Conservation (phyloP, 106 monocot species). For the Apostasia shenzhenica region DNA sequence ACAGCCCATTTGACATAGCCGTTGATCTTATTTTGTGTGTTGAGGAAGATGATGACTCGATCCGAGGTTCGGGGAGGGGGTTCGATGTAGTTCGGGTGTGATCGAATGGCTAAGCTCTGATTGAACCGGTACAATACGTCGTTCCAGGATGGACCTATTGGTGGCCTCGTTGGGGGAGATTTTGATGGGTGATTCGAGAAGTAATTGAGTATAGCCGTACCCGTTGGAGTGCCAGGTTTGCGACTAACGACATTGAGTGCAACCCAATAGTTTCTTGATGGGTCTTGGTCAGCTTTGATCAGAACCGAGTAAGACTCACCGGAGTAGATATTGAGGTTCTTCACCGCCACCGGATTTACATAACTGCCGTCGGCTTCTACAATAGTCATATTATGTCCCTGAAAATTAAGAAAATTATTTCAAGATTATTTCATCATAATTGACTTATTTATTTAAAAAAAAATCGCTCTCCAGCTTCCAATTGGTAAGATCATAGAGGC, state of each 20-base stretch:
- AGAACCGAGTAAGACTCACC: conserved; percentile 93
- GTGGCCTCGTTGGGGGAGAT: conserved; percentile 26
- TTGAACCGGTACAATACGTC: conserved; percentile 37
- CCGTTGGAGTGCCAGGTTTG: conserved; percentile 43
- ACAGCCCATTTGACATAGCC: conserved; percentile 51
- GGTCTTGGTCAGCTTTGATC: conserved; percentile 54
- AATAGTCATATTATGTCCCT: conserved; percentile 78
- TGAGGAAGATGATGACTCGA: conserved; percentile 55
- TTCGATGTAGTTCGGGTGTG: conserved; percentile 31
- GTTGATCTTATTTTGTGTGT: conserved; percentile 77
- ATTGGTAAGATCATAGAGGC: too few relatives aligned
- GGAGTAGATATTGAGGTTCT: conserved; percentile 75
- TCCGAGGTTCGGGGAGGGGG: conserved; percentile 46
- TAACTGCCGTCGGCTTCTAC: conserved; percentile 84
- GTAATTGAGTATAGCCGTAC: conserved; percentile 68
- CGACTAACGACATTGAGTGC: conserved; percentile 60
- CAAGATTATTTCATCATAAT: too few relatives aligned
- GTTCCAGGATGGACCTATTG: conserved; percentile 58
- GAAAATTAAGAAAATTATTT: neutral
- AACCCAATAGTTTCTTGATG: conserved; percentile 73
- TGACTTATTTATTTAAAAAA: too few relatives aligned
- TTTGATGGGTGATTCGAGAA: conserved; percentile 31
- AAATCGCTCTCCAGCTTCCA: too few relatives aligned
- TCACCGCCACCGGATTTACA: conserved; percentile 57
- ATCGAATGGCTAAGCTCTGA: conserved; percentile 31